Evolutionary conservation across 148 eudicot genomes (phyloP), one percentile per base, ranked within the genome.

Genomic region (Nepenthes mirabilis): DNA sequence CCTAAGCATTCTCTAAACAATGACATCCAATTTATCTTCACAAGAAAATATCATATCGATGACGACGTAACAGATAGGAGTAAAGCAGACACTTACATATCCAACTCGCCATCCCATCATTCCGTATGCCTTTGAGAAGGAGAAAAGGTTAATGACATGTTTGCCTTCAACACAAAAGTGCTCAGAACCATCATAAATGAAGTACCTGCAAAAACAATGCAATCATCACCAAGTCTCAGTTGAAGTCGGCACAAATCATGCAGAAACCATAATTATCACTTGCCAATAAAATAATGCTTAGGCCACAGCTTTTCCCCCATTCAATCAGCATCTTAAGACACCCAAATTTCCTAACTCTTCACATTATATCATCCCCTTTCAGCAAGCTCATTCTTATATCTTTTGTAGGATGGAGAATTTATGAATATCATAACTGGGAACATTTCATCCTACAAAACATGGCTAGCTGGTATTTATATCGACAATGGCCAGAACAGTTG

Each of bases 101-200:
- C 76, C 76, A 58, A 72, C 72, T 67, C 76, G 67, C 76, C 76
- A 72, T 58, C 76, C 76, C 76, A 72, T 72, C 60, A 72, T 67
- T 7, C 76, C 76, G 3, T 67, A 72, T 12, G 76, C 67, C 47
- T 72, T 72, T 9, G 76, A 72, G 68, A 72, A 72, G 33, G 72
- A 67, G 52, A 72, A 72, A 2, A 72, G 72, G 65, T 72, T 72
- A 53, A 72, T 54, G 0, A 72, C 72, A 55, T 72, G 67, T 43
- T 40, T 62, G 34, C 76, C 76, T 12, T 72, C 76, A 35, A 72
- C 64, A 43, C 71, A 67, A 1, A 45, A 62, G 53, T 72, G 76
- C 64, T 67, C 36, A 33, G 34, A 58, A 13, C 68, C 70, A 56
- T 68, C 76, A 58, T 72, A 67, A 50, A 50, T 52, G 40, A 72